Evolutionary conservation across 257 asterid species (phyloP), one percentile per base, ranked within the genome.

Genomic region (Solanum corneliomulleri): DNA sequence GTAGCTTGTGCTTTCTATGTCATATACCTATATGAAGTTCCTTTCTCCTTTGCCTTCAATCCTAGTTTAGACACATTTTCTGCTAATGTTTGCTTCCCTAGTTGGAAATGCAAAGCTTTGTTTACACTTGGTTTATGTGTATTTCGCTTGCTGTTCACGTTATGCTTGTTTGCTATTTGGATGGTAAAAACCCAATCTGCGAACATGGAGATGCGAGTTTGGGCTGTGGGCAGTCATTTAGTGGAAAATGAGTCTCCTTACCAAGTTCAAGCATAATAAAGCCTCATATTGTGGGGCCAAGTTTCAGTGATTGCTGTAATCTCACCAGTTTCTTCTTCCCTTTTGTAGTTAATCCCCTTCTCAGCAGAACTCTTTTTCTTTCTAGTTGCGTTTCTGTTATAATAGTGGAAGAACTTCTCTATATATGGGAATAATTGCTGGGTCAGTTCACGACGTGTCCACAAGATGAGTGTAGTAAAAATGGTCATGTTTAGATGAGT

Each of bases 201-300:
- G 72, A 52, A 49, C 62, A 64, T 42, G 64, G 69, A 85, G 86
- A 47, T 88, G 87, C 33, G 16, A 69, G 66, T 69, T 56, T 37
- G 86, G 84, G 87, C 82, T 85, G 72, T 66, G 84, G 31, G 58
- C n/a, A 80, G 88, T 86, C 83, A 81, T 82, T 85, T 33, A 84
- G 87, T 66, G 88, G 44, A 66, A 44, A 68, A 11, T 88, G 41
- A 15, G 90, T 47, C 80, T 60, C 47, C 81, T 82, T 35, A 25
- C 80, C 88, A 85, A 77, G 44, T 66, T 29, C 84, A 71, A 71
- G 49, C 84, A 69, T 27, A 86, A 70, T 72, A 66, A 35, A 60
- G 72, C 83, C 44, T 45, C 56, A 41, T 45, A 84, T 89, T 89
- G 88, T 41, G 68, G 27, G 71, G 7, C 88, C 70, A 52, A 27